Evolutionary conservation across 2,329 filamentous ascomycete species (phyloP), one percentile per base, ranked within the genome.

Genomic region (Malbranchea zuffiana): DNA sequence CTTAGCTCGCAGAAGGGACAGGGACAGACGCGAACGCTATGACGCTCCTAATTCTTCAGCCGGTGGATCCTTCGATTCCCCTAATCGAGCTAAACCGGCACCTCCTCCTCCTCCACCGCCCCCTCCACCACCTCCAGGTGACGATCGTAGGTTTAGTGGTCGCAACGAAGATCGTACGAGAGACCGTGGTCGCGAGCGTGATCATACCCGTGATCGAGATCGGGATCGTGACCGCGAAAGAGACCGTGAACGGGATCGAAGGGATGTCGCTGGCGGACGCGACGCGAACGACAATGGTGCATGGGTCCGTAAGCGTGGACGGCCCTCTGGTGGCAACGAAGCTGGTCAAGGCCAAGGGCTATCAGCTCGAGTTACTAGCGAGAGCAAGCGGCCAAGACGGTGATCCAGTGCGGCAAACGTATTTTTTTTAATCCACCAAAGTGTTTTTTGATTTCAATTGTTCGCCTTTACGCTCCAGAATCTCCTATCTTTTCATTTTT

Each of bases 371-470:
- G 34, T 34, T 11, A 43, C 40, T 25, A 46, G 28, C 42, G 48
- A 44, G 19, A 44, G 31, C 33, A 50, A 41, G 41, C 38, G 51
- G 43, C 41, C 56, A 30, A 59, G 47, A 44, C 39, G 44, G 33
- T 42, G 34, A 26, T 6, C n/a, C n/a, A n/a, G n/a, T n/a, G n/a
- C n/a, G n/a, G n/a, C n/a, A n/a, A n/a, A n/a, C n/a, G n/a, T n/a
- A n/a, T n/a, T n/a, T n/a, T n/a, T n/a, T n/a, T n/a, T n/a, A n/a
- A n/a, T n/a, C n/a, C n/a, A n/a, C n/a, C n/a, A n/a, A n/a, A n/a
- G n/a, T n/a, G n/a, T n/a, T n/a, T n/a, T n/a, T n/a, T n/a, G n/a
- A n/a, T n/a, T n/a, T n/a, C n/a, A n/a, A n/a, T n/a, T n/a, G n/a
- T n/a, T n/a, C n/a, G n/a, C n/a, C n/a, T n/a, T n/a, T n/a, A n/a